phyloP scores from a whole-genome alignment of 495 filamentous ascomycete species.

The Aspergillus heteromorphus region DNA sequence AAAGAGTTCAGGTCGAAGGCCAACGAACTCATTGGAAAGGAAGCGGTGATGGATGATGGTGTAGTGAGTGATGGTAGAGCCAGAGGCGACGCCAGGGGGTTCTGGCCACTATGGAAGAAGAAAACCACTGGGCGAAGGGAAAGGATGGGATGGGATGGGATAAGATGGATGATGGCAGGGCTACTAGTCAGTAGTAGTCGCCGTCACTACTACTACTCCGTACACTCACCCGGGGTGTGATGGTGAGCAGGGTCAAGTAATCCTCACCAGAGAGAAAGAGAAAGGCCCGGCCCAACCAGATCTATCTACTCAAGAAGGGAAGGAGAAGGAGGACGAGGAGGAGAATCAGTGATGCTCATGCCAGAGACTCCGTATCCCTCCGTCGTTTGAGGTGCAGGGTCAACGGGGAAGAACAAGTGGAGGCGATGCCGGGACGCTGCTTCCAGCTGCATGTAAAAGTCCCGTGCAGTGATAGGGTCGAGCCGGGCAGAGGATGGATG shows the following conservation, averaged over 20 bases:
- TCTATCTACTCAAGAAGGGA: slow-evolving; percentile 14
- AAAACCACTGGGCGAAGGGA: slow-evolving; percentile 2
- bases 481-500: too few relatives aligned
- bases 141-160: background rate
- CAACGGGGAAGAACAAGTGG: slow-evolving; percentile 10
- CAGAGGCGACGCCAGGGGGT: background rate
- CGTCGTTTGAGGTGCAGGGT: slow-evolving; percentile 12
- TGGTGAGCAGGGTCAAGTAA: too few relatives aligned
- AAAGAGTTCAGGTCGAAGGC: background rate
- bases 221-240: background rate
- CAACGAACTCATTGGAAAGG: background rate
- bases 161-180: background rate
- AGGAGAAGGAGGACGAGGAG: too few relatives aligned
- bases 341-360: slow-evolving; percentile 5
- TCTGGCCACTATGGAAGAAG: background rate
- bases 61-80: too few relatives aligned
- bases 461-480: slow-evolving; percentile 8
- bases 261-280: slow-evolving; percentile 8
- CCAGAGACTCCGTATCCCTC: slow-evolving; percentile 6
- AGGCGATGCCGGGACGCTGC: slow-evolving; percentile 9
- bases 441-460: slow-evolving; percentile 12
- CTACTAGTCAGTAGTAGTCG: too few relatives aligned
- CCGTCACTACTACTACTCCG: background rate
- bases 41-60: too few relatives aligned
- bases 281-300: slow-evolving; percentile 13